Conservation (phyloP, 257 asterid species). For the Henckelia pumila region DNA sequence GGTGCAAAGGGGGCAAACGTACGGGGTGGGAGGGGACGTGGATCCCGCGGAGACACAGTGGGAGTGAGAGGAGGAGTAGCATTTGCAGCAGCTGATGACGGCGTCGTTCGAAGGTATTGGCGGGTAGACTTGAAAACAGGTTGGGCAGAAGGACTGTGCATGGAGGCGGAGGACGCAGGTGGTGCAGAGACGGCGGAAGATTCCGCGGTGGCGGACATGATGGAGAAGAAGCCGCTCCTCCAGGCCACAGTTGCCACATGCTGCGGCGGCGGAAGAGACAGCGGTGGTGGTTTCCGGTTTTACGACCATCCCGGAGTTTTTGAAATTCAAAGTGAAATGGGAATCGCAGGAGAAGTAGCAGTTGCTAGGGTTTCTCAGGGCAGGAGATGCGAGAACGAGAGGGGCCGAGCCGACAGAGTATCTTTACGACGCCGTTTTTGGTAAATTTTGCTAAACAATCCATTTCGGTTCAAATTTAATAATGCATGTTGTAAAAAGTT, state of each 20-base stretch:
- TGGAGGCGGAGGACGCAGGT: slow-evolving; percentile 85
- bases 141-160: slow-evolving; percentile 80
- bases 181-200: slow-evolving; percentile 75
- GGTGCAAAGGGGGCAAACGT: slow-evolving; percentile 72
- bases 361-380: neutral
- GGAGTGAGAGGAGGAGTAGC: slow-evolving; percentile 66
- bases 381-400: neutral
- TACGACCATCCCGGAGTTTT: slow-evolving; percentile 22
- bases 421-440: too few species aligned
- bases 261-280: slow-evolving; percentile 22
- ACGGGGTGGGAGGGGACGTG: slow-evolving; percentile 38
- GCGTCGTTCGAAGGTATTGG: slow-evolving; percentile 44
- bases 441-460: too few species aligned
- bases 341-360: neutral
- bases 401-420: too few species aligned
- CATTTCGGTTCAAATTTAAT: too few species aligned
- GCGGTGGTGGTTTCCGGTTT: slow-evolving; percentile 36
- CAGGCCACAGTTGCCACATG: slow-evolving; percentile 62
- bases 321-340: too few species aligned
- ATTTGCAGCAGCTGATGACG: slow-evolving; percentile 51
- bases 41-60: slow-evolving; percentile 47
- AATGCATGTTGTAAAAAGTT: too few species aligned
- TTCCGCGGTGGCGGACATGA: slow-evolving; percentile 66
- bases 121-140: slow-evolving; percentile 75
- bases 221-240: slow-evolving; percentile 68